Base-by-base conservation (phyloP, 352 stramenopile species). In the Aphanomyces invadans region DNA sequence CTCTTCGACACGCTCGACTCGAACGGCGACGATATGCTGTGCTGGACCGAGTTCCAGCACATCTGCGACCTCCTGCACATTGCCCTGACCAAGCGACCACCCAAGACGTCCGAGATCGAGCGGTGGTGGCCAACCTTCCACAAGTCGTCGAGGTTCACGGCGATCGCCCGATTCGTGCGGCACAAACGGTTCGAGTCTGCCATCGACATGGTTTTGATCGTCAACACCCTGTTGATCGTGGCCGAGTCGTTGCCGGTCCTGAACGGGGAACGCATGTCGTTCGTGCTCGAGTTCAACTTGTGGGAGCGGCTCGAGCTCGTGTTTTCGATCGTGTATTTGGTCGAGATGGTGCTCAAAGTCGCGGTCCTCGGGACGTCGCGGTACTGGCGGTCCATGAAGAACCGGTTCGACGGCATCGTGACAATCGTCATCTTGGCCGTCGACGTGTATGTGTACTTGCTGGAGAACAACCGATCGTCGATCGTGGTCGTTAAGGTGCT, bases 381-480 rank as follows among this genome's bases (percentile, higher is more conserved):
- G 32, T 95, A 95, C 71, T 86, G 82, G 55, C 67, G 73, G 2
- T 78, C 84, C 39, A 31, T 72, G 19, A 90, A 89, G 64, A 95
- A 95, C 65, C 65, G 89, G n/a, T 95, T 95, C 66, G 87, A 95
- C 62, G 89, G 79, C 55, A 63, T 90, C 36, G 84, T 95, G 32
- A 89, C 81, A 2, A 49, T 86, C 19, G 65, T 78, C n/a, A 86
- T 83, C 52, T 68, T 86, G 28, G 69, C 76, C 17, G 79, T 77
- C 1, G 77, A 86, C 54, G 66, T 85, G 29, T 83, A 76, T 48
- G 74, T 87, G 11, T 79, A 83, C 55, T 55, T 74, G 12, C 78
- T 87, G 55, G 73, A 76, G 21, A 32, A 57, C 49, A 4, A 67
- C 42, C 2, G 10, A 10, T 73, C 62, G 0, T 67, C 69, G 71